Evolutionary conservation across 1,284 basidiomycete species (phyloP), one percentile per base, ranked within the genome.

Genomic region (Psilocybe mexicana): DNA sequence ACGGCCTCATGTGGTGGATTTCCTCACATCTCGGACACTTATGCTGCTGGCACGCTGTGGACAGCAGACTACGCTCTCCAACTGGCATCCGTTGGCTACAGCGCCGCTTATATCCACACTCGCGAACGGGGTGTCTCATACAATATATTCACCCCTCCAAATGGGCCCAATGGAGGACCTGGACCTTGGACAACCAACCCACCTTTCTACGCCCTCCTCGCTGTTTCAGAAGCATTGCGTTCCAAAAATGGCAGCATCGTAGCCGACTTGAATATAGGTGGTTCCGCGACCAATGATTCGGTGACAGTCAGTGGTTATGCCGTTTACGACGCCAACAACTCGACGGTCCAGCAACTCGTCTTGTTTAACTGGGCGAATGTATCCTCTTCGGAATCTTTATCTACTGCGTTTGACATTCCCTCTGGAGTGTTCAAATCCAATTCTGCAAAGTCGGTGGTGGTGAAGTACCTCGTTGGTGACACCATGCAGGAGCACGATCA

Each of bases 1-100:
- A 83, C 82, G 3, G 84, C 83, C 1, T 83, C 81, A 33, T 90
- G 88, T 69, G 86, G 86, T 57, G 88, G 88, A 14, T 62, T 75
- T 24, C 71, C 72, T 2, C 61, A 57, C 1, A 65, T 88, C 52
- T 86, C 84, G 11, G 78, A 88, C 64, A 83, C 81, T 30, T 89
- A 88, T 63, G 86, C 78, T 5, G 82, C 81, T 2, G 76, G 75
- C 10, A 76, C 85, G 3, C 72, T 90, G 43, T 90, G 86, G 87
- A 77, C 77, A 0, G 63, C 77, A 7, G 81, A 85, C 61, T 81
- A 82, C 63, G 76, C 80, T 4, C 69, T 85, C 45, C 80, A 82
- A 64, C 70, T 83, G 69, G 82, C 82, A 38, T 70, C 74, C 23
- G 73, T 79, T 25, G 79, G 81, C 24, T 80, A 79, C 65, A 70